phyloP scores from a whole-genome alignment of 2,329 filamentous ascomycete species.

The Scleromitrula shiraiana region DNA sequence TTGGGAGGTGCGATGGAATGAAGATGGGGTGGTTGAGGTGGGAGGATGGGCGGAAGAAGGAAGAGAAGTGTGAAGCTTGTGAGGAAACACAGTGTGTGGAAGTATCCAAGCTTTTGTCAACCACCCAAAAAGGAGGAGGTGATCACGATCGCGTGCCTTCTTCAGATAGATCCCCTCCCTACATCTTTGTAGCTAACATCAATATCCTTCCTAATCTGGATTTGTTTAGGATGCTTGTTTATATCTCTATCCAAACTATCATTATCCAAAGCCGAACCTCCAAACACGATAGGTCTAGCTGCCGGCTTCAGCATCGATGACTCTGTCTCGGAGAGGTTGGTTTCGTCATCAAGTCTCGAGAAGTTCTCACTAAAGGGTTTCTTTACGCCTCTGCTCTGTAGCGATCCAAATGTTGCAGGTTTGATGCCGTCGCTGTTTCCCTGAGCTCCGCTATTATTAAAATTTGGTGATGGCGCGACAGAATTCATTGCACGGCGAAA shows the following conservation, averaged over 20 bases:
- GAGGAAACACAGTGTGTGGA: no score
- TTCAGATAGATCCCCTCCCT: background rate
- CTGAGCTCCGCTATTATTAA: background rate
- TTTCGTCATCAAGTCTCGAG: background rate
- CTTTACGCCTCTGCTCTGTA: background rate
- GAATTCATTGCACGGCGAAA: background rate
- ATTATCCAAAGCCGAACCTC: background rate
- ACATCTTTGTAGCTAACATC: background rate
- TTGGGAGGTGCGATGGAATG: no score
- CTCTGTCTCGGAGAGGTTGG: background rate
- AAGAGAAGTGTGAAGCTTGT: no score
- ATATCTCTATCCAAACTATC: background rate
- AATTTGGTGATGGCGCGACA: background rate
- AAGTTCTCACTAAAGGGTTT: background rate
- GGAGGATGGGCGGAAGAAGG: no score
- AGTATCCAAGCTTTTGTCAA: no score
- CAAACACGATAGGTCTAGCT: background rate
- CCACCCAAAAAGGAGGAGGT: background rate
- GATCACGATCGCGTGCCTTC: background rate
- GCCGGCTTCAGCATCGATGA: background rate
- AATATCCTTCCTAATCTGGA: background rate
- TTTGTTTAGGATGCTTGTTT: background rate
- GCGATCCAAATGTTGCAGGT: background rate
- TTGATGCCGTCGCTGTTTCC: background rate
- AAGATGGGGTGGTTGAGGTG: no score